A percentile compares a stretch with the other conserved stretches of the same genome.
Evolutionary conservation across 2,329 filamentous ascomycete species (phyloP).

Genomic region (Proliferodiscus dingleyae): DNA sequence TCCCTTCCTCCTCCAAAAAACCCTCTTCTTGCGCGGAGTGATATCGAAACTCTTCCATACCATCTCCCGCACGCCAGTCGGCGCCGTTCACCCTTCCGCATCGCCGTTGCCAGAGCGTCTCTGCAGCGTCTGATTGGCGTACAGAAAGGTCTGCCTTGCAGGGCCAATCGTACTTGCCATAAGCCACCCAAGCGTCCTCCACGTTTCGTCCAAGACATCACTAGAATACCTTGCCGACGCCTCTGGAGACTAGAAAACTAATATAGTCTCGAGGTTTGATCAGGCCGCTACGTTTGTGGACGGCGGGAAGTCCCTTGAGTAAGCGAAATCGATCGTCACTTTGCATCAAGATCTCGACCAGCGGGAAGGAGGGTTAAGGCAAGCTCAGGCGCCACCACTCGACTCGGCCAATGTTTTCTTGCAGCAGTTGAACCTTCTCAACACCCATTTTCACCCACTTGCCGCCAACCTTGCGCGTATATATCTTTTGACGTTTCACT

Average conservation of each 20-base stretch:
- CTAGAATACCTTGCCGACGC: not conserved
- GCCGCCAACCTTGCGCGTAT: no score
- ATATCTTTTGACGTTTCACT: no score
- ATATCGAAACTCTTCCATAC: no score
- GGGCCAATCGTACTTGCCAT: conserved; percentile 3
- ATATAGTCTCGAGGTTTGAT: not conserved
- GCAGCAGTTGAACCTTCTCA: no score
- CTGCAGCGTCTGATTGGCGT: conserved; percentile 7
- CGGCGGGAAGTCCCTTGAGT: conserved; percentile 7
- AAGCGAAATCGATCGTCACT: conserved; percentile 10
- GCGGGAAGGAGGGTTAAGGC: not conserved
- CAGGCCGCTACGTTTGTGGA: not conserved
- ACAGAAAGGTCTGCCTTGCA: not conserved
- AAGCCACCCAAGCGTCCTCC: conserved; percentile 2
- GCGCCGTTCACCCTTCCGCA: no score
- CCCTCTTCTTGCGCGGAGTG: no score
- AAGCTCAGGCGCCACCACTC: not conserved
- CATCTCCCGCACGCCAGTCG: no score
- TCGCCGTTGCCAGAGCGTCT: no score
- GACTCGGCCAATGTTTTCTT: no score
- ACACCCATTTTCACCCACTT: no score
- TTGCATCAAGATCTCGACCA: conserved; percentile 2
- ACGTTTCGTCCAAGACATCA: conserved; percentile 9
- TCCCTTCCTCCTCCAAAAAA: no score
- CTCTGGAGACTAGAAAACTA: conserved; percentile 2